Base-by-base conservation (phyloP, 495 filamentous ascomycete species). In the Lasiosphaeria ovina region DNA sequence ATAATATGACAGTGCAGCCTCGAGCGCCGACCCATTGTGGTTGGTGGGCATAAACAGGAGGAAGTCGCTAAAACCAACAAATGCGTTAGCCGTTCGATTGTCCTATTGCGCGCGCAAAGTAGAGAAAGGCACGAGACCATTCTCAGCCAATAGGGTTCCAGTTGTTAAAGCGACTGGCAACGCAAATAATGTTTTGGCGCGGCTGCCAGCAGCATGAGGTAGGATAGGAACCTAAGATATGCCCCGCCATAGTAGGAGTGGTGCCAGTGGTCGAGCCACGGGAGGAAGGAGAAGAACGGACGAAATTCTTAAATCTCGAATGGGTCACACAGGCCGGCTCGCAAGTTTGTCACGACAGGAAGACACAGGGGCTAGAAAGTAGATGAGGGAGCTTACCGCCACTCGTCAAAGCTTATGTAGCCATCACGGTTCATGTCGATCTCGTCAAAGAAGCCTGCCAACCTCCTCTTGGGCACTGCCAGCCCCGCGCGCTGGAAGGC, bases 371-470 rank as follows among this genome's bases (percentile, higher is more conserved):
- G 14, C 32, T 11, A 50, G 42, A 55, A 56, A 58, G 51, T 54
- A 42, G 40, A 55, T 48, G 49, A 6, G 35, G 51, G 16, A 60
- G 72, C 85, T 69, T 88, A 98, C 93, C 94, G 90, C 94, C 94
- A 98, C 79, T 98, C 94, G 58, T 89, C 84, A 74, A 94, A 98
- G 48, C 81, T 89, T 62, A 98, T 97, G 57, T 83, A 83, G 14
- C 88, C 95, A 73, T 98, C 93, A 58, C 87, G 82, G 72, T 98
- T 93, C 69, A 82, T 83, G 73, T 98, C 94, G 53, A 98, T 89
- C 66, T 96, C 87, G 35, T 79, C 77, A 67, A 98, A 97, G 75
- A 98, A 96, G 53, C 84, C 81, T 62, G 94, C 85, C 24, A 98
- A 72, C 67, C 91, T 89, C 57, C 87, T 80, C 58, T 76, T 85